Evolutionary conservation across 441 rosid species (phyloP).

Genomic region (Populus hybrid): DNA sequence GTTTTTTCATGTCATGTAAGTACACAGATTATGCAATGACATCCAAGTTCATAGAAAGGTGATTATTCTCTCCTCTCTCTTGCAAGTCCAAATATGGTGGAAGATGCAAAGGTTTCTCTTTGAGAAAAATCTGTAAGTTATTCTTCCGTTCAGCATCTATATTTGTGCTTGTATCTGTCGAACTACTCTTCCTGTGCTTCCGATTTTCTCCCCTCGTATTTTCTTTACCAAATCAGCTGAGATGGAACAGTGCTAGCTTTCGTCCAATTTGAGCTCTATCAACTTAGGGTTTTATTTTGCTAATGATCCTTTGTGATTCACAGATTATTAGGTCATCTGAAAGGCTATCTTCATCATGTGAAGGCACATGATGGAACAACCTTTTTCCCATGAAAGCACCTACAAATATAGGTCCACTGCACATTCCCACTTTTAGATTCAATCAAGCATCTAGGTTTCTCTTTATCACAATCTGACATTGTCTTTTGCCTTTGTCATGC

Average conservation of each 20-base stretch:
- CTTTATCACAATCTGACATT: too few species aligned
- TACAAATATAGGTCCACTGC: neutral
- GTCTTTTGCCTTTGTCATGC: too few species aligned
- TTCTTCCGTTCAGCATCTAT: neutral
- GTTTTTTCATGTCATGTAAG: constrained; percentile 29
- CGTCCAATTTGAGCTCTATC: neutral
- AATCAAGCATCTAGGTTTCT: neutral
- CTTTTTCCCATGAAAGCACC: neutral
- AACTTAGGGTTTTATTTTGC: too few species aligned
- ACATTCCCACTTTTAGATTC: neutral
- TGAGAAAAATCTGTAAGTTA: neutral
- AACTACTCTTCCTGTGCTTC: neutral
- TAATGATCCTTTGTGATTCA: neutral
- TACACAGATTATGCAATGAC: constrained; percentile 39
- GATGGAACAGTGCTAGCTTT: neutral
- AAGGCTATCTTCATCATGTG: neutral
- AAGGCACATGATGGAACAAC: neutral
- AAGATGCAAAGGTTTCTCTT: neutral
- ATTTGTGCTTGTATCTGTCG: neutral
- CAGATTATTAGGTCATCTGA: neutral
- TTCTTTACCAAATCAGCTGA: neutral
- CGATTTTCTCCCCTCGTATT: neutral
- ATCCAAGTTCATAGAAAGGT: constrained; percentile 22
- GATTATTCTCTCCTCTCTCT: constrained; percentile 8
- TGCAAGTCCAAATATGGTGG: neutral